phyloP scores from a whole-genome alignment of 805 yeast genomes.

The Candida sakaeoensis region DNA sequence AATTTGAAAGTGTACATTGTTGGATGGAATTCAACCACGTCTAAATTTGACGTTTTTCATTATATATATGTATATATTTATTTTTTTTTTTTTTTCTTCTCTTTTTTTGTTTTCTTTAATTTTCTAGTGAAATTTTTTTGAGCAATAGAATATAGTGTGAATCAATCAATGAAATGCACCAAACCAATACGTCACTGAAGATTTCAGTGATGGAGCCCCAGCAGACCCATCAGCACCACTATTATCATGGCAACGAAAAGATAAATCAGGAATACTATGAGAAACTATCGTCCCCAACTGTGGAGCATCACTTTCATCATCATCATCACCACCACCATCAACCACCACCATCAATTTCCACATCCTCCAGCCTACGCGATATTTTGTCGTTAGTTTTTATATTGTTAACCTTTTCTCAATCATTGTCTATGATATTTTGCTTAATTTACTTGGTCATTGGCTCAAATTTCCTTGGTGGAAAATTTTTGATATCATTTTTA shows the following conservation, averaged over 20 bases:
- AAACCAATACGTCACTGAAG: conserved; percentile 2
- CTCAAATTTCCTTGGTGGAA: conserved; percentile 27
- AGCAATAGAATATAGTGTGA: background rate
- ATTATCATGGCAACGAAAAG: background rate
- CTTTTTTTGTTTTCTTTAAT: background rate
- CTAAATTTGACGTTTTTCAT: background rate
- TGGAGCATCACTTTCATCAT: conserved; percentile 5
- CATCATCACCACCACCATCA: conserved; percentile 7
- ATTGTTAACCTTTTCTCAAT: conserved; percentile 25
- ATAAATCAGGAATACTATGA: conserved; percentile 1
- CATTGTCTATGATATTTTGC: conserved; percentile 21
- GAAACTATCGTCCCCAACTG: background rate
- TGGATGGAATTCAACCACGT: background rate
- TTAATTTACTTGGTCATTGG: conserved; percentile 23
- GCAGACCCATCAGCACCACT: conserved; percentile 1
- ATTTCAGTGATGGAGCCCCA: background rate
- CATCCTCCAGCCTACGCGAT: conserved; percentile 25
- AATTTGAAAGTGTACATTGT: too few species aligned
- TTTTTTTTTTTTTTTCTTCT: too few species aligned
- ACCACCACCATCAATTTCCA: conserved; percentile 13
- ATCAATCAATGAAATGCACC: background rate
- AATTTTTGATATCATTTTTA: conserved; percentile 19
- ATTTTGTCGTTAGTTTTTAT: conserved; percentile 29
- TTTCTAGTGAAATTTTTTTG: background rate
- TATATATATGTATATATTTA: too few species aligned